phyloP scores from a whole-genome alignment of 164 flowering plant species.

The Houttuynia cordata region DNA sequence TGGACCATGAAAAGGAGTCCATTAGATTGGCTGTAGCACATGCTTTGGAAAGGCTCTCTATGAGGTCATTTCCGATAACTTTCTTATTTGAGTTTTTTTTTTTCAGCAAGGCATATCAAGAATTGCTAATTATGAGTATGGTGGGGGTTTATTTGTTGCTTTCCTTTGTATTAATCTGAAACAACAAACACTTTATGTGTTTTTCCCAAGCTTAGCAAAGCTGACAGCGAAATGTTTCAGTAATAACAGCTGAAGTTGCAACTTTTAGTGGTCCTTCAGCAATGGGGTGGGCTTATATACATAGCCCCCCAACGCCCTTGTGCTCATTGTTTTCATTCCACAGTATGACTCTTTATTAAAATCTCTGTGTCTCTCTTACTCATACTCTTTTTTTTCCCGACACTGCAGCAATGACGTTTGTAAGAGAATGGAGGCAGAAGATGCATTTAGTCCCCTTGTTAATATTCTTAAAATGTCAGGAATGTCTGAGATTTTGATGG shows the following conservation, averaged over 20 bases:
- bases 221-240: background rate
- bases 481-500: slow-evolving; percentile 25
- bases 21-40: slow-evolving; percentile 36
- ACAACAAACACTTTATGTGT: background rate
- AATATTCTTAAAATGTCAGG: slow-evolving; percentile 28
- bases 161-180: too few relatives aligned
- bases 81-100: background rate
- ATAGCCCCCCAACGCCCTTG: background rate
- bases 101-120: background rate
- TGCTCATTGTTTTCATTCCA: background rate
- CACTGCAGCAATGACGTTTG: slow-evolving; percentile 51
- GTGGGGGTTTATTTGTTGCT: too few relatives aligned
- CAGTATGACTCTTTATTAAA: background rate
- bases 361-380: background rate
- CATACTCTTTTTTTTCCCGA: slow-evolving; percentile 8
- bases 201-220: background rate
- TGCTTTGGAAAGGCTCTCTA: slow-evolving; percentile 70
- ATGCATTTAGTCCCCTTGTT: slow-evolving; percentile 35
- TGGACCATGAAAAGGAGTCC: slow-evolving; percentile 29
- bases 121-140: too few relatives aligned
- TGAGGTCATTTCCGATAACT: slow-evolving; percentile 33
- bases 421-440: slow-evolving; percentile 45
- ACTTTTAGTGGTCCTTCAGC: background rate
- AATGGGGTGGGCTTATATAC: background rate
- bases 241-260: background rate